Evolutionary conservation across 805 yeast species (phyloP).

Genomic region (Myxozyma geophila): DNA sequence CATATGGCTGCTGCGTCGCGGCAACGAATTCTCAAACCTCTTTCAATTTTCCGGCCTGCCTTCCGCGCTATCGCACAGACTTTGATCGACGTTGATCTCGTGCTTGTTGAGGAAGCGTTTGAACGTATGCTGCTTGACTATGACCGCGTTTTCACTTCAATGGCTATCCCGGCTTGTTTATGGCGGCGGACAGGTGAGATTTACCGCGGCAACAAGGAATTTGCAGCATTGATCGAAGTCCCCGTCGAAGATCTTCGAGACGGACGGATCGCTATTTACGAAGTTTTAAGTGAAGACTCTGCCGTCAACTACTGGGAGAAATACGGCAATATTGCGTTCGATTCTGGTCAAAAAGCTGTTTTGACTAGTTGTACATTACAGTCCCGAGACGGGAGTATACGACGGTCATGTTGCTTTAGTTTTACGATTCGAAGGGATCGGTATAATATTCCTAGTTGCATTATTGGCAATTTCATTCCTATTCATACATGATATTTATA

Average conservation of each 20-base stretch:
- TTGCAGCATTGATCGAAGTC: constrained; percentile 90
- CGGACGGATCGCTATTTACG: constrained; percentile 90
- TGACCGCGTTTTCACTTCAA: constrained; percentile 92
- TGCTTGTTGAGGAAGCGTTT: constrained; percentile 89
- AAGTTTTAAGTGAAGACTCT: constrained; percentile 91
- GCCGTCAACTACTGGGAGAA: constrained; percentile 99
- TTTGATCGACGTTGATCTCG: constrained; percentile 86
- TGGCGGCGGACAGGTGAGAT: constrained; percentile 98
- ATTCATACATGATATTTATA: constrained; percentile 43
- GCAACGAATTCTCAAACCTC: constrained; percentile 82
- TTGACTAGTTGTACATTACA: constrained; percentile 86
- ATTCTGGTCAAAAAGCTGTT: constrained; percentile 93
- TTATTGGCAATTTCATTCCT: constrained; percentile 95
- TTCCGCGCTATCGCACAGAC: constrained; percentile 91
- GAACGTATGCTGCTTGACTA: constrained; percentile 92
- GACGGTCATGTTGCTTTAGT: constrained; percentile 88
- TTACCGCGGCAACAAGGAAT: constrained; percentile 92
- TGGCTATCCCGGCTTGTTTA: constrained; percentile 97
- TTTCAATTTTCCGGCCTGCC: constrained; percentile 86
- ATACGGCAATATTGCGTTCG: constrained; percentile 94
- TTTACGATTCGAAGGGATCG: constrained; percentile 91
- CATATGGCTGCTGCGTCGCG: constrained; percentile 84
- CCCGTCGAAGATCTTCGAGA: constrained; percentile 88
- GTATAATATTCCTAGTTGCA: constrained; percentile 93
- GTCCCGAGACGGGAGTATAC: constrained; percentile 76